Base-by-base conservation (phyloP, 2,329 filamentous ascomycete species). In the Penicillium palitans region DNA sequence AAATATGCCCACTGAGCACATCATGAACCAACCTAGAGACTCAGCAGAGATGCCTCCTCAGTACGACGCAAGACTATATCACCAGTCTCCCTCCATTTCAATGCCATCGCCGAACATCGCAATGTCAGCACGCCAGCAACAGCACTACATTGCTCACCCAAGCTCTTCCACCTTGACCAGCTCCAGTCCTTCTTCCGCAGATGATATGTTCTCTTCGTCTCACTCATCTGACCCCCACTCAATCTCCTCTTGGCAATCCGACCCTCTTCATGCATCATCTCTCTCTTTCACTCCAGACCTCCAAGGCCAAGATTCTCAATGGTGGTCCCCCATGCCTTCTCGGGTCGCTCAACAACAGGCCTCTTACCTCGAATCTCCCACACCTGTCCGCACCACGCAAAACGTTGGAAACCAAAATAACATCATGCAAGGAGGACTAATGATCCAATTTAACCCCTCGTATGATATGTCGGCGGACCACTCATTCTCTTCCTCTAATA, bases 221-320 rank as follows among this genome's bases (percentile, higher is more conserved):
- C 71, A 74, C 64, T 74, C 74, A 37, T 75, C 75, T 31, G 74
- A 74, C 52, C 70, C 69, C 51, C 69, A 75, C 13, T 72, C 74
- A 35, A 62, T 78, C 55, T 72, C 74, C 47, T 75, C 77, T 40
- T 79, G 77, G 74, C 70, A 76, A 64, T 71, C 74, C 29, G 75
- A 77, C 60, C 63, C 72, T 58, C 66, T 78, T 65, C 66, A 72
- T 53, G 63, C 74, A 52, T 64, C 75, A 44, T 61, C 68, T 57
- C 62, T 77, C 51, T 68, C 74, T 6, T 78, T 77, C 57, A 71
- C 74, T n/a, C 69, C 75, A 21, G 74, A 78, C 42, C 62, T 75
- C n/a, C 72, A 73, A 29, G 57, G 66, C 53, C 70, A 73, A 24
- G 74, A 77, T 60, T 60, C 67, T 24, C 75, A 77, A 13, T 77